These are phyloP conservation scores for Spirogloea muscicola DNA, from an alignment of 139 green algal genomes.

Conservation along the genomic window DNA sequence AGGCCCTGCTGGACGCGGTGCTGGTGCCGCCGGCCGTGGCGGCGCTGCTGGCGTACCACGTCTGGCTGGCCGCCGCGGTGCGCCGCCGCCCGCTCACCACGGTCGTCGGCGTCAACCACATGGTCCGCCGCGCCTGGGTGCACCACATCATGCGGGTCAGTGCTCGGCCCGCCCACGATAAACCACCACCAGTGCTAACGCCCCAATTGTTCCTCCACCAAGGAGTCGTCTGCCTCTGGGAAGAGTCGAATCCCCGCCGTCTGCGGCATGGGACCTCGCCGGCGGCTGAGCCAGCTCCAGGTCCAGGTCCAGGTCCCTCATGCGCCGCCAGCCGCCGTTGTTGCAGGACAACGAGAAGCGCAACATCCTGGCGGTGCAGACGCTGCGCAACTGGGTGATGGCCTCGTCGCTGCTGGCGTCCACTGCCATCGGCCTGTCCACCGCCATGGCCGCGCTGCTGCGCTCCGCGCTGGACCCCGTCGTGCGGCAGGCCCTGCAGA, in stretches of 20 bases:
- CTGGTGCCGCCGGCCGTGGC: background rate
- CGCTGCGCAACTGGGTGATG: conserved; percentile 21
- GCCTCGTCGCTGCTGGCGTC: conserved; percentile 5
- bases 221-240: too few relatives aligned
- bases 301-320: too few relatives aligned
- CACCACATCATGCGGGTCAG: conserved; percentile 11
- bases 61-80: background rate
- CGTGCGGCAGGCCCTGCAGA: background rate
- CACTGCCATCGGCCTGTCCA: conserved; percentile 14
- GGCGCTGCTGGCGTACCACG: background rate
- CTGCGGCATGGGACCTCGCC: too few relatives aligned
- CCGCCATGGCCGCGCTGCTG: conserved; percentile 8
- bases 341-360: conserved; percentile 15
- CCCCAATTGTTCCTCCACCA: too few relatives aligned
- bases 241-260: too few relatives aligned
- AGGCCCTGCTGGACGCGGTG: background rate
- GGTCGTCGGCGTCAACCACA: conserved; percentile 20
- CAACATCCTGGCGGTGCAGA: conserved; percentile 30
- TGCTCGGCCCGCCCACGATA: background rate
- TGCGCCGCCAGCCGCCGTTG: too few relatives aligned
- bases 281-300: too few relatives aligned
- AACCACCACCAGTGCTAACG: too few relatives aligned
- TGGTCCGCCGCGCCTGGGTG: conserved; percentile 8
- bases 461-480: background rate
- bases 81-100: background rate